phyloP scores from a whole-genome alignment of 2,329 filamentous ascomycete genomes.

The Teratosphaeria viscida region DNA sequence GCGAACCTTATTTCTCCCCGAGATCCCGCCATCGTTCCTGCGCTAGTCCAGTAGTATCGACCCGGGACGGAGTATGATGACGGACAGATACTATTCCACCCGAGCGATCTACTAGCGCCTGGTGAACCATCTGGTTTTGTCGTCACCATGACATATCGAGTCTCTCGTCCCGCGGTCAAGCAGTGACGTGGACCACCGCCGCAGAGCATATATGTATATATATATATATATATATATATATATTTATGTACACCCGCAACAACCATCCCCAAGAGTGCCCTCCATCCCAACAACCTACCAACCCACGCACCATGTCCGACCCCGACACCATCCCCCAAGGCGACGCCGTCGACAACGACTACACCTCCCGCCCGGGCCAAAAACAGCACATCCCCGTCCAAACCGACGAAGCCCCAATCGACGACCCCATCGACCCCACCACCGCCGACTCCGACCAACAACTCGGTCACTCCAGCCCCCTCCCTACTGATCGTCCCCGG shows the following conservation, averaged over 20 bases:
- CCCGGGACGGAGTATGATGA: no score
- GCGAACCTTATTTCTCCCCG: not conserved
- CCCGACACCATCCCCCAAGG: constrained; percentile 20
- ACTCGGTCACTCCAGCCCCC: constrained; percentile 28
- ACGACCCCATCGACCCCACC: constrained; percentile 34
- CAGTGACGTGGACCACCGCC: not conserved
- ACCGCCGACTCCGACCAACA: constrained; percentile 39
- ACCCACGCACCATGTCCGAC: not conserved
- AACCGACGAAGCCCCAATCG: constrained; percentile 35
- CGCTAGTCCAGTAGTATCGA: not conserved
- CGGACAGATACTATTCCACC: not conserved
- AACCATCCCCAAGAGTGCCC: not conserved
- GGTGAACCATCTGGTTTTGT: not conserved
- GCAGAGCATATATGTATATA: not conserved
- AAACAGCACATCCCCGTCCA: constrained; percentile 38
- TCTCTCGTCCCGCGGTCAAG: not conserved
- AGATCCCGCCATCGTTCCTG: not conserved
- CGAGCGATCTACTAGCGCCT: not conserved
- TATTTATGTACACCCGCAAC: not conserved
- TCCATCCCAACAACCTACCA: not conserved
- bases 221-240: not conserved
- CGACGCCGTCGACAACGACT: constrained; percentile 33
- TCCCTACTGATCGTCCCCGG: no score
- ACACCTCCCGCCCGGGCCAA: constrained; percentile 38
- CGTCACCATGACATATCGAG: not conserved